Conservation (phyloP, 306 rosid species). For the Quillaja saponaria region DNA sequence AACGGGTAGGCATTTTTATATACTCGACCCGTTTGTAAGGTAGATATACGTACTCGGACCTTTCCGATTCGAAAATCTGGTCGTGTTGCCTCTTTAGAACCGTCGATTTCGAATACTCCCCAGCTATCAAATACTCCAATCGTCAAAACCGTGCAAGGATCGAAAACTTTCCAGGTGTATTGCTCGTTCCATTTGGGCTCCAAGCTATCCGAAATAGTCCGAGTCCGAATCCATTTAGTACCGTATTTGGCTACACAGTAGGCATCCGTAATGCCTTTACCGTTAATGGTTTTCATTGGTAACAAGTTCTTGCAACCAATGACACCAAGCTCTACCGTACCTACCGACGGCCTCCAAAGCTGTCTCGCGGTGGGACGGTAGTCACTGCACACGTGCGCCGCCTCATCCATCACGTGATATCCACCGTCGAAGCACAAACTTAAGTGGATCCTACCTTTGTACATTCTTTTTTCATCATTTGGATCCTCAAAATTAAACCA, state of each 20-base stretch:
- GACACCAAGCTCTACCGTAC: conserved; percentile 71
- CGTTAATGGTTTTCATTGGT: conserved; percentile 64
- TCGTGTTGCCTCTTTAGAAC: conserved; percentile 28
- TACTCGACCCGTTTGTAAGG: conserved; percentile 61
- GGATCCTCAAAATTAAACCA: conserved; percentile 62
- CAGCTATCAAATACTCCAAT: conserved; percentile 72
- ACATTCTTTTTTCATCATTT: conserved; percentile 30
- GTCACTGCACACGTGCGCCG: conserved; percentile 76
- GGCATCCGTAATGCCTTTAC: conserved; percentile 64
- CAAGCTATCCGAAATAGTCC: conserved; percentile 64
- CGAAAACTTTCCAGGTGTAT: conserved; percentile 84
- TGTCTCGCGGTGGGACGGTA: conserved; percentile 91
- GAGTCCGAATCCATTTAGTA: conserved; percentile 72
- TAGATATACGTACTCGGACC: conserved; percentile 68
- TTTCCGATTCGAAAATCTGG: conserved; percentile 67
- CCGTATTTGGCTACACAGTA: conserved; percentile 90
- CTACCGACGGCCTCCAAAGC: conserved; percentile 80
- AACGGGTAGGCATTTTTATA: conserved; percentile 64
- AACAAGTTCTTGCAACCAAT: conserved; percentile 63
- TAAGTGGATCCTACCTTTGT: conserved; percentile 64
- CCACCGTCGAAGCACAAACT: conserved; percentile 87
- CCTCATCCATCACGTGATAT: conserved; percentile 94
- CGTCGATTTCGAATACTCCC: conserved; percentile 31
- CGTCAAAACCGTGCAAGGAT: conserved; percentile 78
- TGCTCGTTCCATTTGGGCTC: conserved; percentile 97